These are phyloP conservation scores for Daldinia sp. DNA, from an alignment of 2,329 filamentous ascomycete genomes.

Conservation along the genomic window DNA sequence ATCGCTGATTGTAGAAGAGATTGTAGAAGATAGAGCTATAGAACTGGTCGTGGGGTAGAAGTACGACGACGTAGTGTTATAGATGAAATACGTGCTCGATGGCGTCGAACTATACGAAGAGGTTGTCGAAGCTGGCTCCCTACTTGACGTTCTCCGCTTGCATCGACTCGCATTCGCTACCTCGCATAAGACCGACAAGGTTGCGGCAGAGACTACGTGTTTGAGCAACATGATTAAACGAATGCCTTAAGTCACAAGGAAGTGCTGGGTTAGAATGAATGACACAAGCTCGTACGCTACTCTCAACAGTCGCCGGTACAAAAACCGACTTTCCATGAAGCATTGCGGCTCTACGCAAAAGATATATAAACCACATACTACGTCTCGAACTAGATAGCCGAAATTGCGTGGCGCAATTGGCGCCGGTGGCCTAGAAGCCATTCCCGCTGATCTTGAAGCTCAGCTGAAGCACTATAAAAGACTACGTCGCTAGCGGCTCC, in stretches of 20 bases:
- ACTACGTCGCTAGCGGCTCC: constrained; percentile 17
- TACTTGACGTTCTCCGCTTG: constrained; percentile 13
- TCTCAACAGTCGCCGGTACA: background rate
- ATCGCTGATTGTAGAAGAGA: background rate
- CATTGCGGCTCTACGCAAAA: background rate
- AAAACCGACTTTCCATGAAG: background rate
- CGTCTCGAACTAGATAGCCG: background rate
- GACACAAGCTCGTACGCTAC: background rate
- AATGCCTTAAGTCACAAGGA: background rate
- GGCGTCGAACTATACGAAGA: background rate
- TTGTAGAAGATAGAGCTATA: background rate
- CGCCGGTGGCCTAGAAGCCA: constrained; percentile 1
- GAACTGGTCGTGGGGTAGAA: background rate
- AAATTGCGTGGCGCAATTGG: constrained; percentile 12
- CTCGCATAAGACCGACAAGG: constrained; percentile 13
- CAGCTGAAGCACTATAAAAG: constrained; percentile 15
- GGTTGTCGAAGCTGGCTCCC: background rate
- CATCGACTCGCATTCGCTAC: constrained; percentile 16
- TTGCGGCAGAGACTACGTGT: constrained; percentile 12
- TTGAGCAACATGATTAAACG: constrained; percentile 22
- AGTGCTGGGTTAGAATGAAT: background rate
- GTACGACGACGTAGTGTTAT: background rate
- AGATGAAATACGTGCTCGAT: background rate
- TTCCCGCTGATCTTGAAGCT: constrained; percentile 4
- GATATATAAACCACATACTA: constrained; percentile 10